Base-by-base conservation (phyloP, 2,329 filamentous ascomycete species). In the Ophiostoma novo-ulmi region DNA sequence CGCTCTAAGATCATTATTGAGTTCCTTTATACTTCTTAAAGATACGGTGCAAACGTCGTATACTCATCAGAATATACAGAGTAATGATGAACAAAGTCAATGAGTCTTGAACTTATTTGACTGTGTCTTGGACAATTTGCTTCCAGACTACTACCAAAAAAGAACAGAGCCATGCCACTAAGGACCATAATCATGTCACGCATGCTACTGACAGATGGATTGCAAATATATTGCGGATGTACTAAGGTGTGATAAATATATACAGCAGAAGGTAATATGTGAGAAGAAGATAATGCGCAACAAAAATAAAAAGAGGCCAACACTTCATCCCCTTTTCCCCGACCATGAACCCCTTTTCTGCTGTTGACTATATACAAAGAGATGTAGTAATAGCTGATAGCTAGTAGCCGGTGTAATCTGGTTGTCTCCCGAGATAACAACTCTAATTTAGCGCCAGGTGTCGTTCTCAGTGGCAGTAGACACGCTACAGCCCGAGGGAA, bases 401-500 rank as follows among this genome's bases (percentile, higher is more conserved):
- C 14, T 6, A 6, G 13, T 17, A 17, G 44, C 17, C 2, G 44
- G 44, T 22, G 17, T 55, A 20, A 10, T 20, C 48, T 52, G 20
- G n/a, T 14, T 14, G 17, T 20, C 7, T 6, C 17, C 48, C 52
- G 10, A 22, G 52, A 31, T 31, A n/a, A 35, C 58, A 31, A 36
- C 26, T 11, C 11, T 31, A 44, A 1, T 11, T 68, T 61, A 73
- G 6, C 69, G 67, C 72, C 72, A 73, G 14, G 67, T 72, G 36
- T 65, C 55, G 55, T 22, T 70, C 55, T 65, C 67, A 1, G 64
- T 67, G 22, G 66, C 72, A 1, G 71, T 67, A 10, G 61, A 20
- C 2, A 69, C 66, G 52, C n/a, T n/a, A 65, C 72, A 73, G 17
- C 39, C 63, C 35, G 68, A 4, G 5, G 73, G 72, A 41, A 75